Evolutionary conservation across 2,329 filamentous ascomycete species (phyloP), one percentile per base, ranked within the genome.

Genomic region (Epichloe hybrida): DNA sequence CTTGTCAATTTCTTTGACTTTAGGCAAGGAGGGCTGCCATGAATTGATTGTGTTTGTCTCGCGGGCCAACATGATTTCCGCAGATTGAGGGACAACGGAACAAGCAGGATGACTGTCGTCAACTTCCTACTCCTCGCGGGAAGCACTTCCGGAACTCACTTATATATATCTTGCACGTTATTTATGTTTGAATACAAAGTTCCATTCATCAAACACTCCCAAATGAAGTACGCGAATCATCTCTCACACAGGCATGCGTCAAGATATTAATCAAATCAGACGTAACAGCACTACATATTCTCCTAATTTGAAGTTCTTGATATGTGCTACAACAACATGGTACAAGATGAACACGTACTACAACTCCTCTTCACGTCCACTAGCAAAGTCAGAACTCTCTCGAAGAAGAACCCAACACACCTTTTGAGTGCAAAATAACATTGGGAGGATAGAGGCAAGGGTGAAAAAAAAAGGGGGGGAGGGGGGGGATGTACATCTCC

Each of bases 51-150:
- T 17, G 13, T 27, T 42, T 52, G 52, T 17, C 36, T 35, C 37
- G 41, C 44, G 48, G 42, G 41, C 43, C 43, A 37, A 35, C n/a
- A 34, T 8, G 50, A 47, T 54, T 58, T 63, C 61, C 62, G 68
- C 70, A 74, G 73, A 75, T 70, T 67, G 74, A 78, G 74, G 73
- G 76, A 69, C 68, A 72, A 75, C 64, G 75, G 77, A 76, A 73
- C 72, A 80, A 83, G 75, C 64, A 72, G 76, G 78, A 73, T 79
- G 78, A 69, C 73, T 74, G 74, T 69, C 73, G 76, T 78, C 73
- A 42, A 63, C 65, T 67, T 54, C 62, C 62, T 64, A 64, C 20
- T 42, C 66, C 59, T 66, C 63, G 65, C 63, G 60, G 65, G 66
- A 65, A 63, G 64, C 59, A 59, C 53, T 50, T 46, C 46, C 50